phyloP scores from a whole-genome alignment of 345 rosid genomes.

The Salix caprea region DNA sequence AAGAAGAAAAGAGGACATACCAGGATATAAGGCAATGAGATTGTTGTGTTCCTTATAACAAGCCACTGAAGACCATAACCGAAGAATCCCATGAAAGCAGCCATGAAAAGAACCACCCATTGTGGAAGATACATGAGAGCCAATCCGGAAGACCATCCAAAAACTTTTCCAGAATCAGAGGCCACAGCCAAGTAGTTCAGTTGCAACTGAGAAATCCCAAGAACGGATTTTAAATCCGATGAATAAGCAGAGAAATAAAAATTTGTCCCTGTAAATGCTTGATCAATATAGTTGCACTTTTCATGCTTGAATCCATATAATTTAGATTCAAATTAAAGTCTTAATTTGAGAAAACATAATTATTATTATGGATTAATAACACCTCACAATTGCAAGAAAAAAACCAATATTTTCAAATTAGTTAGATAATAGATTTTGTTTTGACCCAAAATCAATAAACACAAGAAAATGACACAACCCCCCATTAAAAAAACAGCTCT shows the following conservation, averaged over 20 bases:
- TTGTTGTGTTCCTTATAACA: slow-evolving; percentile 44
- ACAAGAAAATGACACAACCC: no score
- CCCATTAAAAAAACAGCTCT: no score
- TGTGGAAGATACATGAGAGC: slow-evolving; percentile 72
- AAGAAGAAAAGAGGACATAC: slow-evolving; percentile 26
- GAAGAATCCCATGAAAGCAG: slow-evolving; percentile 77
- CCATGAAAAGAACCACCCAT: slow-evolving; percentile 67
- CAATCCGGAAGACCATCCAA: slow-evolving; percentile 94
- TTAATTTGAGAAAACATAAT: no score
- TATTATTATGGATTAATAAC: no score
- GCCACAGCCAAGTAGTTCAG: slow-evolving; percentile 87
- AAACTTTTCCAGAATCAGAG: slow-evolving; percentile 84
- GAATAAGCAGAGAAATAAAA: slow-evolving; percentile 94
- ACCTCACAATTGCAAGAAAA: no score
- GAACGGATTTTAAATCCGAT: slow-evolving; percentile 59
- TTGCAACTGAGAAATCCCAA: slow-evolving; percentile 86
- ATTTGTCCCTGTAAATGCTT: slow-evolving; percentile 93
- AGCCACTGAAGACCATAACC: slow-evolving; percentile 91
- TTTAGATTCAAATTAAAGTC: no score
- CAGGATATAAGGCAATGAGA: slow-evolving; percentile 71
- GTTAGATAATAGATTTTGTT: no score
- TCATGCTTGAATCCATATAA: no score
- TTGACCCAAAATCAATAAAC: no score
- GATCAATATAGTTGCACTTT: slow-evolving; percentile 58
- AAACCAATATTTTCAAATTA: no score